Conservation (phyloP, 75 land plant species). For the Azolla pinnata region DNA sequence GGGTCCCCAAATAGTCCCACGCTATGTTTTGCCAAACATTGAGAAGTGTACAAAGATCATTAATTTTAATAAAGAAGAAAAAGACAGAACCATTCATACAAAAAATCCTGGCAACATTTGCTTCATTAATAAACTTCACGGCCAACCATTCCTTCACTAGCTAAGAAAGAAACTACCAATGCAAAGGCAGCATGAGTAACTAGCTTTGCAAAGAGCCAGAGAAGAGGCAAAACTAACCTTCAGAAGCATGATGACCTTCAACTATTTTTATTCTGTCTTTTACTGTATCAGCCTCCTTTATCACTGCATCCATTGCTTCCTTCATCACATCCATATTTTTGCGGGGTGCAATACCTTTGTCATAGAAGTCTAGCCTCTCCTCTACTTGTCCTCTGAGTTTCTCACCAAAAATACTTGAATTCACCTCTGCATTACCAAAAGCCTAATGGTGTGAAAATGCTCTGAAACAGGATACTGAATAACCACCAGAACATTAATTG, state of each 20-base stretch:
- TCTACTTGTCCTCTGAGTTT: slow-evolving; percentile 92
- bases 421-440: slow-evolving; percentile 33
- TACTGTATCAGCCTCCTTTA: slow-evolving; percentile 12
- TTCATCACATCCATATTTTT: slow-evolving; percentile 97
- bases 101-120: too few relatives aligned
- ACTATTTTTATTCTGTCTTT: slow-evolving; percentile 9
- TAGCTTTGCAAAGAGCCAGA: slow-evolving; percentile 14
- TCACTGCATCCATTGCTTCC: slow-evolving; percentile 19
- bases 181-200: neutral
- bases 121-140: too few relatives aligned
- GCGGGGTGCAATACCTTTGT: slow-evolving; percentile 90
- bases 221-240: neutral
- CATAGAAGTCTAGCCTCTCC: slow-evolving; percentile 93
- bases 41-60: too few relatives aligned
- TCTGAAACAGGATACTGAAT: too few relatives aligned
- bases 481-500: too few relatives aligned
- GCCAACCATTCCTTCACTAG: slow-evolving; percentile 20
- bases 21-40: too few relatives aligned
- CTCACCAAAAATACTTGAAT: slow-evolving; percentile 71
- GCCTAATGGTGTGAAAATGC: neutral
- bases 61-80: too few relatives aligned
- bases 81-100: too few relatives aligned
- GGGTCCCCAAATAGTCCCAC: too few relatives aligned
- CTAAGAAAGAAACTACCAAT: neutral
- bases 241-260: neutral